Conservation (phyloP, 208 protist species). For the Vickermania ingenoplastis region DNA sequence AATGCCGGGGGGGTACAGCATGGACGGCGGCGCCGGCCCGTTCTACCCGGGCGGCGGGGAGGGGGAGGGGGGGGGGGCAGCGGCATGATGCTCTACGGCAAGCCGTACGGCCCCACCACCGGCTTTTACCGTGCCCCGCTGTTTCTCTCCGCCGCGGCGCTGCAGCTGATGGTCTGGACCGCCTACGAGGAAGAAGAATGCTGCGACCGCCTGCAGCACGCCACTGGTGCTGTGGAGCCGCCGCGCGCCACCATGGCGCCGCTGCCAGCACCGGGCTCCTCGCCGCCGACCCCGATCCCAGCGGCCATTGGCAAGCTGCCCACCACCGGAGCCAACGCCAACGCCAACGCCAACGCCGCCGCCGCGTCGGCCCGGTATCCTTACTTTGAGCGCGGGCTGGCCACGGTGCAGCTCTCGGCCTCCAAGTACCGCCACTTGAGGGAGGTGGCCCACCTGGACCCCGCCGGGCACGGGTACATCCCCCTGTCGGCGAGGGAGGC, state of each 20-base stretch:
- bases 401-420: conserved; percentile 43
- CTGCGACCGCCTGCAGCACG: conserved; percentile 1
- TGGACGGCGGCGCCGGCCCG: no score
- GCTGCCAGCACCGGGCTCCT: conserved; percentile 1
- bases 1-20: no score
- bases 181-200: conserved; percentile 43
- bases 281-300: no score
- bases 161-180: conserved; percentile 79
- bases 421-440: conserved; percentile 48
- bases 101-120: no score
- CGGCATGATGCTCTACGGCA: no score
- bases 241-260: background rate
- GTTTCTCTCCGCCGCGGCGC: conserved; percentile 55
- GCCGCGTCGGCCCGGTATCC: no score
- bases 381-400: conserved; percentile 35
- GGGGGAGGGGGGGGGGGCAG: no score
- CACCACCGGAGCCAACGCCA: no score
- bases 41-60: no score
- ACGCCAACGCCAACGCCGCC: no score
- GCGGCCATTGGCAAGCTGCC: no score
- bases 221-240: background rate
- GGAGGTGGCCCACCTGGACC: conserved; percentile 48
- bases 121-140: conserved; percentile 54
- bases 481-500: conserved; percentile 4
- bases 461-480: background rate